Conservation (phyloP, 768 basidiomycete species). For the Hysterangium stoloniferum region DNA sequence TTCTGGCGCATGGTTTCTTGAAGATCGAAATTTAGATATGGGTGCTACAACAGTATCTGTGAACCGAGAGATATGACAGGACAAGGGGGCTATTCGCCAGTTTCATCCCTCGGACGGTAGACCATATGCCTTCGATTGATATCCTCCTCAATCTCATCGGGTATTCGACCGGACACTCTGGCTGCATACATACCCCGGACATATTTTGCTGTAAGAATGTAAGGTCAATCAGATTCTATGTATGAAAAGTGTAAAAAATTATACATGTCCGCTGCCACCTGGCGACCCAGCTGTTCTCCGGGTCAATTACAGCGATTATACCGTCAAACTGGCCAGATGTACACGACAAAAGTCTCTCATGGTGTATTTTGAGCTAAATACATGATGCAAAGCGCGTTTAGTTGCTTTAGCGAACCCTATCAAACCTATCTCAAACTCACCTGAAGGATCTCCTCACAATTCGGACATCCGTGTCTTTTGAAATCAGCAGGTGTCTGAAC, state of each 20-base stretch:
- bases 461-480: constrained; percentile 82
- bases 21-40: too few species aligned
- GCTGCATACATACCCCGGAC: constrained; percentile 90
- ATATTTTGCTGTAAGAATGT: constrained; percentile 64
- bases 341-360: constrained; percentile 76
- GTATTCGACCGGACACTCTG: constrained; percentile 77
- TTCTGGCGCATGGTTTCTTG: too few species aligned
- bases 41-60: too few species aligned
- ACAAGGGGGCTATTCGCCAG: constrained; percentile 23
- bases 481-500: constrained; percentile 83
- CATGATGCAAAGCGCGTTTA: neutral
- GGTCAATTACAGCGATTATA: constrained; percentile 77
- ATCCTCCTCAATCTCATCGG: constrained; percentile 78
- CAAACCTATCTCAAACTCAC: constrained; percentile 36
- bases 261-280: constrained; percentile 91
- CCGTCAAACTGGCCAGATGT: constrained; percentile 94
- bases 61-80: too few species aligned
- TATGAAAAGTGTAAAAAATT: neutral
- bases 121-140: constrained; percentile 70
- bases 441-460: constrained; percentile 93
- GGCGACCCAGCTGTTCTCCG: constrained; percentile 90
- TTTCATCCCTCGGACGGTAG: constrained; percentile 80
- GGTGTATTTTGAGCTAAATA: constrained; percentile 75
- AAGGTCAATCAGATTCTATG: constrained; percentile 2
- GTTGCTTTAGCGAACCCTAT: too few species aligned